Conservation (phyloP, 139 green algal species). For the Chlamydomonas incerta region DNA sequence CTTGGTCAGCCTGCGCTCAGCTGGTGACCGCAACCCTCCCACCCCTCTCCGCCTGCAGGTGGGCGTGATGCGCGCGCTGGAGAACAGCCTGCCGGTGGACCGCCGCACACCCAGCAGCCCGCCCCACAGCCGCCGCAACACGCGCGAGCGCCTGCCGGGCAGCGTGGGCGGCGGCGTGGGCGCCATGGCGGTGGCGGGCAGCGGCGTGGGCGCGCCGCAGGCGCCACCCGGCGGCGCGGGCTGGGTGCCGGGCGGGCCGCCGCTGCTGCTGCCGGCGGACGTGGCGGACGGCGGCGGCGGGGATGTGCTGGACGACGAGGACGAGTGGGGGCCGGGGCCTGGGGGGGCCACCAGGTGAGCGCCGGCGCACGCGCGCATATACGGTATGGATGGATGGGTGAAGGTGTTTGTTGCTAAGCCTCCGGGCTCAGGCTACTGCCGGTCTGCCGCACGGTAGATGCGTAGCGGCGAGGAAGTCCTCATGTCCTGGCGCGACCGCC, state of each 20-base stretch:
- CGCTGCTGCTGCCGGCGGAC: background rate
- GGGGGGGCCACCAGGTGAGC: background rate
- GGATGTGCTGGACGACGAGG: background rate
- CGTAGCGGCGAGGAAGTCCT: no score
- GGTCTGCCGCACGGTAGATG: no score
- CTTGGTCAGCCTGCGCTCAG: no score
- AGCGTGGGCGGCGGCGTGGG: background rate
- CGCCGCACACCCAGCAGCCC: background rate
- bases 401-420: background rate
- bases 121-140: background rate
- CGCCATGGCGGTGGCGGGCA: background rate
- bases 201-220: background rate
- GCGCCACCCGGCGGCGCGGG: background rate
- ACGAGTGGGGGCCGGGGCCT: background rate
- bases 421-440: no score
- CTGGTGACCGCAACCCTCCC: no score
- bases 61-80: conserved; percentile 19
- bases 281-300: background rate
- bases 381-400: background rate
- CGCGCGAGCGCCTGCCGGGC: background rate
- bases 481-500: no score
- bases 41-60: background rate
- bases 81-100: conserved; percentile 27
- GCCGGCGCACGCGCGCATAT: background rate
- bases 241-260: background rate